phyloP scores from a whole-genome alignment of 2,329 filamentous ascomycete species.

The Triangularia verruculosa region DNA sequence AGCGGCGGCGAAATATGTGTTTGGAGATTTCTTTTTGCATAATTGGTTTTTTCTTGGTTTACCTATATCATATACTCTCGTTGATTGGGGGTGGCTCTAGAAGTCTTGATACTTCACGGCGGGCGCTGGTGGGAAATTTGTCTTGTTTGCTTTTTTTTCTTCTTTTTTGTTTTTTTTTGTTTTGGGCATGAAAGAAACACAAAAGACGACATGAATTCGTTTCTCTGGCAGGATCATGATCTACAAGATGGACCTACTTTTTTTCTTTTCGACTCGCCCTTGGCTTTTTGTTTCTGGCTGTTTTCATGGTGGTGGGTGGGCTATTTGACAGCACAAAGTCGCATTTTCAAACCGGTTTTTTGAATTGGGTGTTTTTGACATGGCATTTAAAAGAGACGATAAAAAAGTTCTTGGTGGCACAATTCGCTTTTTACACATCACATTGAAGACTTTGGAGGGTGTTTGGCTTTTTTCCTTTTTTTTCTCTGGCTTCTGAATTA shows the following conservation, averaged over 20 bases:
- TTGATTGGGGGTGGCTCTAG: conserved; percentile 3
- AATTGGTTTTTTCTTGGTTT: background rate
- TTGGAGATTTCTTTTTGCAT: background rate
- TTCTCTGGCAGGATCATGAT: conserved; percentile 8
- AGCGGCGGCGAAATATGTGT: conserved; percentile 9
- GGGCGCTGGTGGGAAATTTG: conserved; percentile 10
- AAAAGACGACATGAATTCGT: conserved; percentile 4
- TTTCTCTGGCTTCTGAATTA: background rate
- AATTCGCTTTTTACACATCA: background rate
- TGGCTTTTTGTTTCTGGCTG: background rate
- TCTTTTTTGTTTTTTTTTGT: background rate
- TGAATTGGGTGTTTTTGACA: conserved; percentile 2
- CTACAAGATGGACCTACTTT: background rate
- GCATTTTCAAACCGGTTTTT: conserved; percentile 2
- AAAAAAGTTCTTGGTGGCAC: conserved; percentile 3
- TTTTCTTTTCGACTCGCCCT: background rate
- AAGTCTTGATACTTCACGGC: conserved; percentile 2
- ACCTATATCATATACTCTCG: background rate
- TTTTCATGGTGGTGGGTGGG: background rate
- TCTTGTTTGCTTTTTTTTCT: background rate
- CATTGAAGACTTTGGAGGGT: background rate
- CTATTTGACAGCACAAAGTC: background rate
- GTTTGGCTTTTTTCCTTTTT: background rate
- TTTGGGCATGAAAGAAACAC: background rate
- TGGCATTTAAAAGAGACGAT: conserved; percentile 12